phyloP scores from a whole-genome alignment of 495 filamentous ascomycete genomes.

The Penicillium flavigenum region DNA sequence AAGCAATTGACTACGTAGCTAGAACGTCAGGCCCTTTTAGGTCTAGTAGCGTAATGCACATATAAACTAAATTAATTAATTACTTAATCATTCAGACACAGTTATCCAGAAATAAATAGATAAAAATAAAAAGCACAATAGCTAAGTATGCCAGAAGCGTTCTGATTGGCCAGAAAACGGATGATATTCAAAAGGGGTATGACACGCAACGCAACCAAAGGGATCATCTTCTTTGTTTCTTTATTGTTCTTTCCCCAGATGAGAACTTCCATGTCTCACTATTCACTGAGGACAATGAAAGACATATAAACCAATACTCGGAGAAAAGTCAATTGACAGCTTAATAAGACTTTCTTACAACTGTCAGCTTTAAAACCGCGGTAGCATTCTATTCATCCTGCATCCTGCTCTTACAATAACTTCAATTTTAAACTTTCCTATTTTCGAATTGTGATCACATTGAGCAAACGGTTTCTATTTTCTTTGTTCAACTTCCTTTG shows the following conservation, averaged over 20 bases:
- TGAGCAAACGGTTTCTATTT: neutral
- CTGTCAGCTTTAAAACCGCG: neutral
- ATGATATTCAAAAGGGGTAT: too few species aligned
- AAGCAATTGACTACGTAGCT: too few species aligned
- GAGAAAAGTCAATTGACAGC: neutral
- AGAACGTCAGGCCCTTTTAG: too few species aligned
- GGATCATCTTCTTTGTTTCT: neutral
- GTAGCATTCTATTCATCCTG: neutral
- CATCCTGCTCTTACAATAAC: neutral
- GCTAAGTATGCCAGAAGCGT: too few species aligned
- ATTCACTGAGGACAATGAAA: neutral
- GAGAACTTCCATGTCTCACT: neutral
- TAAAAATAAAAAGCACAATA: too few species aligned
- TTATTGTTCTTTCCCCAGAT: neutral
- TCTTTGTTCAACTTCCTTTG: neutral
- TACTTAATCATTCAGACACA: too few species aligned
- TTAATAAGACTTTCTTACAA: neutral
- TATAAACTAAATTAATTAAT: too few species aligned
- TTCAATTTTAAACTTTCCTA: neutral
- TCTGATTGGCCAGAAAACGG: too few species aligned
- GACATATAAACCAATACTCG: neutral
- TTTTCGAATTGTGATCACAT: neutral
- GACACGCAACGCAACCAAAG: too few species aligned
- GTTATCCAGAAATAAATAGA: too few species aligned
- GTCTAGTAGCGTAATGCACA: too few species aligned